These are phyloP conservation scores for Trichoderma breve DNA, from an alignment of 2,329 filamentous ascomycete species.

Conservation along the genomic window DNA sequence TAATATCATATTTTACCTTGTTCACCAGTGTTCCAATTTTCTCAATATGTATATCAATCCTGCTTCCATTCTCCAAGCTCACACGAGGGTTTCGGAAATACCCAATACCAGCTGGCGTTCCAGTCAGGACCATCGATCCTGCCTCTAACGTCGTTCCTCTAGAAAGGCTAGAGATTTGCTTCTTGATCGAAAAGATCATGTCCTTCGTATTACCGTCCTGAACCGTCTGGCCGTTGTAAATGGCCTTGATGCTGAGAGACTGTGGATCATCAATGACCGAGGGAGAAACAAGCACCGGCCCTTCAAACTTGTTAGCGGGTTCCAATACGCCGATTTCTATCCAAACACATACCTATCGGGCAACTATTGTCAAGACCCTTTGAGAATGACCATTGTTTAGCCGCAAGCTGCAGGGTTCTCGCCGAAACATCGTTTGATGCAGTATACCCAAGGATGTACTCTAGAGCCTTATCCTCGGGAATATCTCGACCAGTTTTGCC, in stretches of 20 bases:
- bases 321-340: neutral
- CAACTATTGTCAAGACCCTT: neutral
- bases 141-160: slow-evolving; percentile 42
- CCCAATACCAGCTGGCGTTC: slow-evolving; percentile 42
- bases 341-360: neutral
- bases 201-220: slow-evolving; percentile 44
- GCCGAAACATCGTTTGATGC: slow-evolving; percentile 54
- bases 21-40: slow-evolving; percentile 24
- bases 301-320: neutral
- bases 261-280: slow-evolving; percentile 39
- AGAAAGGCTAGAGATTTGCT: slow-evolving; percentile 40
- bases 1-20: neutral
- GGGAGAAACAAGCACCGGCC: slow-evolving; percentile 31
- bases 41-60: slow-evolving; percentile 36
- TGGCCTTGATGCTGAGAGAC: slow-evolving; percentile 31
- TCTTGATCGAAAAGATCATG: slow-evolving; percentile 43
- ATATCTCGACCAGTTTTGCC: slow-evolving; percentile 48
- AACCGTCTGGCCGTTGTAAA: slow-evolving; percentile 43
- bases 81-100: slow-evolving; percentile 32
- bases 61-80: slow-evolving; percentile 36
- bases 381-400: neutral
- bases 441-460: slow-evolving; percentile 56
- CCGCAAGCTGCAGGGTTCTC: slow-evolving; percentile 40
- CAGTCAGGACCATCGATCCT: slow-evolving; percentile 46
- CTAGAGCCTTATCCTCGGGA: slow-evolving; percentile 44